Evolutionary conservation across 2,329 filamentous ascomycete species (phyloP).

Genomic region (Fusarium sp.): DNA sequence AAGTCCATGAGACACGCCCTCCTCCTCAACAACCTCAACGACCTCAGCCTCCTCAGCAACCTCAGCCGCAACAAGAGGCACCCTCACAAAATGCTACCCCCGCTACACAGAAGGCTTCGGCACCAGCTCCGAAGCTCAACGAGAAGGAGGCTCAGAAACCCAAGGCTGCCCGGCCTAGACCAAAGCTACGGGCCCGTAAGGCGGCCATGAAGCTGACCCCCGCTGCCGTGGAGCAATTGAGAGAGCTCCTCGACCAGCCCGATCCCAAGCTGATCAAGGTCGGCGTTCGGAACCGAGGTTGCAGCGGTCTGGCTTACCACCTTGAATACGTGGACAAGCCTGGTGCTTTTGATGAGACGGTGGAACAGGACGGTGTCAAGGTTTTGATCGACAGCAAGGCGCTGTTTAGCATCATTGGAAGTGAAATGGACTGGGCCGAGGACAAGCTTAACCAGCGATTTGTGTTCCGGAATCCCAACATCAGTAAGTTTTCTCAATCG

Average conservation of each 20-base stretch:
- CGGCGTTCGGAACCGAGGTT: constrained; percentile 92
- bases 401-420: constrained; percentile 96
- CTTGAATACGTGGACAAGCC: constrained; percentile 96
- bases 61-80: constrained; percentile 23
- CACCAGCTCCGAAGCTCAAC: constrained; percentile 51
- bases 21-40: constrained; percentile 46
- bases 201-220: constrained; percentile 90
- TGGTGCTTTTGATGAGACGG: constrained; percentile 87
- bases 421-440: constrained; percentile 99
- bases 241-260: constrained; percentile 81
- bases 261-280: constrained; percentile 94
- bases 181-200: constrained; percentile 75
- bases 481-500: constrained; percentile 76
- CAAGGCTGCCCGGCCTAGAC: constrained; percentile 58
- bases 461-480: constrained; percentile 96
- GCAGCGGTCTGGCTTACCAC: constrained; percentile 92
- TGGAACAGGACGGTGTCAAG: constrained; percentile 96
- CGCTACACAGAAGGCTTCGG: constrained; percentile 49
- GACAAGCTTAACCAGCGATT: constrained; percentile 94
- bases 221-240: constrained; percentile 82
- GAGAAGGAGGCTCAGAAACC: constrained; percentile 77
- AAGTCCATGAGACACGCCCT: constrained; percentile 65
- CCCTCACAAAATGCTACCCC: constrained; percentile 32
- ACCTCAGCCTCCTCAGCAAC: constrained; percentile 33
- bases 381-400: constrained; percentile 98